These are phyloP conservation scores for Urochloa ruziziensis DNA, from an alignment of 176 grass and related monocot genomes.

Conservation along the genomic window DNA sequence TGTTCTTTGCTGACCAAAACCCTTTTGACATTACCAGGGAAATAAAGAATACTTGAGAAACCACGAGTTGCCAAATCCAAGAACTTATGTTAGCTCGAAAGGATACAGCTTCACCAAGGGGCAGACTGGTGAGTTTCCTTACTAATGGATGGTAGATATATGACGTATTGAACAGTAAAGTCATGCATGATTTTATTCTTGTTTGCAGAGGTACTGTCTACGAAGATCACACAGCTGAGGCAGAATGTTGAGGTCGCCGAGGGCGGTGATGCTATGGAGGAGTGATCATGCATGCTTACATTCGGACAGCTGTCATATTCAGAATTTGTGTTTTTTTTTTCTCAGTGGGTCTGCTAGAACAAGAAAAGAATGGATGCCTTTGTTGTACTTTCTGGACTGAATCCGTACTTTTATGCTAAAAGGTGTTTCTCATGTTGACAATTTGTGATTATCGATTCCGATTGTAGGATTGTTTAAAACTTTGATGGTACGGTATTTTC, in stretches of 20 bases:
- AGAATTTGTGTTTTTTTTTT: constrained; percentile 24
- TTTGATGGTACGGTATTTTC: background rate
- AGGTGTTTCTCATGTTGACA: background rate
- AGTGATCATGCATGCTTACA: constrained; percentile 43
- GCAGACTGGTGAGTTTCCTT: constrained; percentile 60
- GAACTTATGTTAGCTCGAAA: constrained; percentile 75
- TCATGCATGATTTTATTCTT: background rate
- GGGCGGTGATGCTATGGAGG: constrained; percentile 81
- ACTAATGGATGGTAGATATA: background rate
- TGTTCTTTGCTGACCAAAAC: too few species aligned
- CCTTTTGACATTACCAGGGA: constrained; percentile 40
- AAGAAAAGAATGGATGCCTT: constrained; percentile 7
- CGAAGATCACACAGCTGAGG: constrained; percentile 72
- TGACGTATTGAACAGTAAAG: background rate
- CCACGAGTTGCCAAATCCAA: constrained; percentile 78
- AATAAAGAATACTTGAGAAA: constrained; percentile 86
- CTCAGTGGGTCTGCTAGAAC: background rate
- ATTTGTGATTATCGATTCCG: background rate
- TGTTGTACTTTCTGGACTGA: constrained; percentile 37
- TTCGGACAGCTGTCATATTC: background rate
- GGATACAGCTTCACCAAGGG: constrained; percentile 80
- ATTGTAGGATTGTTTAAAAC: background rate
- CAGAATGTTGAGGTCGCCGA: constrained; percentile 44
- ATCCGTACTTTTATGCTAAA: background rate
- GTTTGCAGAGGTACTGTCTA: constrained; percentile 73